Evolutionary conservation across 805 yeast genomes (phyloP).

Genomic region (Suhomyces kilbournensis): DNA sequence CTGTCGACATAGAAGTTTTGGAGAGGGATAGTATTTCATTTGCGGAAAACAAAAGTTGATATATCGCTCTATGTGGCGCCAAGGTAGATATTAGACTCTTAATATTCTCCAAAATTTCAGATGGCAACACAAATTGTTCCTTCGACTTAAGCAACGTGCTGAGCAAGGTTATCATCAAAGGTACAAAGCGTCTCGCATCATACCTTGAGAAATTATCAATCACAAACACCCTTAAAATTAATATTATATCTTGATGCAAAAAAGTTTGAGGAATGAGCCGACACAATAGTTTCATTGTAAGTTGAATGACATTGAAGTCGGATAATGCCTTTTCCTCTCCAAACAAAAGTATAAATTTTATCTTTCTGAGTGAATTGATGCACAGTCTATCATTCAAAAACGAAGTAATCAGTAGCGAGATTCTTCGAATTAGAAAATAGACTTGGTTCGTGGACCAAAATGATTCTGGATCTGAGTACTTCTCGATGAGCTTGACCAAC

Average conservation of each 20-base stretch:
- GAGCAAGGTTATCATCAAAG: slow-evolving; percentile 10
- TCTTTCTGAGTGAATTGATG: slow-evolving; percentile 25
- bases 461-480: slow-evolving; percentile 12
- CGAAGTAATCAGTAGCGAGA: slow-evolving; percentile 21
- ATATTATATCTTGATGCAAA: slow-evolving; percentile 23
- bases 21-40: slow-evolving; percentile 1
- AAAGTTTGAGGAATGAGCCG: slow-evolving; percentile 15
- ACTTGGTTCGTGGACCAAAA: slow-evolving; percentile 36
- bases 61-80: not conserved
- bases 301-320: slow-evolving; percentile 13
- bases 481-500: slow-evolving; percentile 20
- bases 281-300: slow-evolving; percentile 18
- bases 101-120: not conserved
- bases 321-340: slow-evolving; percentile 15
- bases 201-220: slow-evolving; percentile 3
- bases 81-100: not conserved
- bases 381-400: slow-evolving; percentile 21
- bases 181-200: slow-evolving; percentile 3
- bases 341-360: slow-evolving; percentile 35
- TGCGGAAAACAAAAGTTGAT: slow-evolving; percentile 1
- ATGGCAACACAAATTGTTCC: not conserved
- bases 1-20: not conserved
- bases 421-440: slow-evolving; percentile 38
- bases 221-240: slow-evolving; percentile 18
- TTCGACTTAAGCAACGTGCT: slow-evolving; percentile 4